phyloP scores from a whole-genome alignment of 495 filamentous ascomycete genomes.

The Penicillium nucicola region DNA sequence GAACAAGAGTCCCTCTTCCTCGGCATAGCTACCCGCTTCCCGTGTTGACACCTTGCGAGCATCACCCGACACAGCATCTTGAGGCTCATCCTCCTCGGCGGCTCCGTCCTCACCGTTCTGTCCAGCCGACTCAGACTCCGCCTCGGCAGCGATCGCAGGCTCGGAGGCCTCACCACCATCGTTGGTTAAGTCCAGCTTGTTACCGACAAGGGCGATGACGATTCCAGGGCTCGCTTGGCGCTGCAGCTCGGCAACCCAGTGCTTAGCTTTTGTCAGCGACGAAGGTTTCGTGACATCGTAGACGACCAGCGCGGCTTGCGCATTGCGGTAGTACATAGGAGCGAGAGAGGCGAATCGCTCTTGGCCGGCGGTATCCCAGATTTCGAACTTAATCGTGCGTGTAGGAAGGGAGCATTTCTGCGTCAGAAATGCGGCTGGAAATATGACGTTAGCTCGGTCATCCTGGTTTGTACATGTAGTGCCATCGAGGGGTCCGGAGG shows the following conservation, averaged over 20 bases:
- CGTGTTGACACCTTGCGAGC: conserved; percentile 81
- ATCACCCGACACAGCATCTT: conserved; percentile 64
- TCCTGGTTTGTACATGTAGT: not conserved
- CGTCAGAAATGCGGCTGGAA: conserved; percentile 88
- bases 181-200: conserved; percentile 88
- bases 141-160: conserved; percentile 24
- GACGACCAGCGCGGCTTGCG: conserved; percentile 95
- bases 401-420: conserved; percentile 97
- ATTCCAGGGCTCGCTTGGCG: conserved; percentile 97
- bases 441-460: conserved; percentile 28
- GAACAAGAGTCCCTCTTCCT: conserved; percentile 90
- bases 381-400: conserved; percentile 98
- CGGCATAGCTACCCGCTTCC: conserved; percentile 90
- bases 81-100: conserved; percentile 53
- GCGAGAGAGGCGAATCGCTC: conserved; percentile 96
- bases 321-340: conserved; percentile 99
- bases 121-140: conserved; percentile 22
- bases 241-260: conserved; percentile 98
- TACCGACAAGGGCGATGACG: conserved; percentile 95
- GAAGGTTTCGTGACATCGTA: conserved; percentile 98
- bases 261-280: conserved; percentile 91
- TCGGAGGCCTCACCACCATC: conserved; percentile 43
- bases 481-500: not conserved
- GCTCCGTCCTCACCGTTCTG: conserved; percentile 35
- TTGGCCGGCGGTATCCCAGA: conserved; percentile 99